phyloP scores from a whole-genome alignment of 306 rosid genomes.

The Neltuma alba region DNA sequence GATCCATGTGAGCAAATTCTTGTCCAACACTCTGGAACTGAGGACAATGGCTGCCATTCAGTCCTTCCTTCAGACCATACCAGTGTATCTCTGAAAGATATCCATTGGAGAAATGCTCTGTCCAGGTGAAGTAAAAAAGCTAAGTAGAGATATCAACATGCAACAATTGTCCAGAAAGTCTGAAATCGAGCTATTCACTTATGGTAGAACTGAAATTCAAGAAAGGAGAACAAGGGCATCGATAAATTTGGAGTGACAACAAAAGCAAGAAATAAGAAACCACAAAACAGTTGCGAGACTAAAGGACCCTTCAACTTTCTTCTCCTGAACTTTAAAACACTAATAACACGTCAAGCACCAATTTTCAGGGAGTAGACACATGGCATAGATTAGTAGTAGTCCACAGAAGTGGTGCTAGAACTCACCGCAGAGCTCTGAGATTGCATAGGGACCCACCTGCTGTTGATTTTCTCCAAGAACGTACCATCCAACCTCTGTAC shows the following conservation, averaged over 20 bases:
- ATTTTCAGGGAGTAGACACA: background rate
- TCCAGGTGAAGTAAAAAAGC: conserved; percentile 53
- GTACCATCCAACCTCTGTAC: conserved; percentile 74
- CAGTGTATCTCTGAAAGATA: conserved; percentile 64
- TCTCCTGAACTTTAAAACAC: conserved; percentile 17
- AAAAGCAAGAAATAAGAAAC: conserved; percentile 14
- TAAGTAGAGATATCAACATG: conserved; percentile 55
- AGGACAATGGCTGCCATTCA: conserved; percentile 81
- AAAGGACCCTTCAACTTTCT: conserved; percentile 24
- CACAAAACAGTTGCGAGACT: background rate
- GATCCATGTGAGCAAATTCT: conserved; percentile 42
- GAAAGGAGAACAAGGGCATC: conserved; percentile 28
- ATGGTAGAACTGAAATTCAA: conserved; percentile 55
- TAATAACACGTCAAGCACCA: background rate
- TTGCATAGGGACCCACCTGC: conserved; percentile 79
- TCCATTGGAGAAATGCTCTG: conserved; percentile 89
- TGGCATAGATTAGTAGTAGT: background rate
- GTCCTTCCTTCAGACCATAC: conserved; percentile 92
- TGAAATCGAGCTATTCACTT: conserved; percentile 51
- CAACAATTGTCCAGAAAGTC: conserved; percentile 47
- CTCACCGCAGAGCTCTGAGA: conserved; percentile 88
- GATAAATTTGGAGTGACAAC: conserved; percentile 15
- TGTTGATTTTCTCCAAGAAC: conserved; percentile 83
- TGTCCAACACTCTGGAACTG: conserved; percentile 63
- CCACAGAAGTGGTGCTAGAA: conserved; percentile 8